Evolutionary conservation across 1,284 basidiomycete species (phyloP).

Genomic region (Butyriboletus regius): DNA sequence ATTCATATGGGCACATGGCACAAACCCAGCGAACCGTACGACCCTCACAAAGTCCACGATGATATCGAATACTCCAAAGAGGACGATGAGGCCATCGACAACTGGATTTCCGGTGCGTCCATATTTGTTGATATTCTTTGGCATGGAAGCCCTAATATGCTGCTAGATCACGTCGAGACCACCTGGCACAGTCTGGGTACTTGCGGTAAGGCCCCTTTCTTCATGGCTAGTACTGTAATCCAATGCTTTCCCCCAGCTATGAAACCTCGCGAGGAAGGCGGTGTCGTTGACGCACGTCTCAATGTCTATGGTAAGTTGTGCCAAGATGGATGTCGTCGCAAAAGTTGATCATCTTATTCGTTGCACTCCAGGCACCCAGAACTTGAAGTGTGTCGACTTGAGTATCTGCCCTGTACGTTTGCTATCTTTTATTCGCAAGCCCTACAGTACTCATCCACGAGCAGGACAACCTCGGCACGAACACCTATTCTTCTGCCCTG

Average conservation of each 20-base stretch:
- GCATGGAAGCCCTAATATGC: background rate
- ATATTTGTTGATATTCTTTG: background rate
- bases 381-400: conserved; percentile 62
- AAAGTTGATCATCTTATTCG: background rate
- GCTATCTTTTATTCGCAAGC: background rate
- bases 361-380: conserved; percentile 31
- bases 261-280: conserved; percentile 70
- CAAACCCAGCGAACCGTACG: conserved; percentile 47
- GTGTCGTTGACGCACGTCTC: conserved; percentile 66
- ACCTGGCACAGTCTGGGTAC: conserved; percentile 65
- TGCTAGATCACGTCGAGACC: conserved; percentile 59
- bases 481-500: conserved; percentile 64
- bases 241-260: conserved; percentile 37
- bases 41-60: conserved; percentile 54
- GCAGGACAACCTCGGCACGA: conserved; percentile 63
- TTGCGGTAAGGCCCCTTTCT: conserved; percentile 23
- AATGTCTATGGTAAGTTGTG: conserved; percentile 46
- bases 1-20: conserved; percentile 71
- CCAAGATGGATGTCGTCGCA: background rate
- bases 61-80: conserved; percentile 58
- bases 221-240: background rate
- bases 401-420: conserved; percentile 57
- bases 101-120: conserved; percentile 48
- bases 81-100: conserved; percentile 63
- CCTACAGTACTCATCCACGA: conserved; percentile 2